A percentile compares a stretch with the other conserved stretches of the same genome.
These are phyloP conservation scores for Boletus bicolor DNA, from an alignment of 768 basidiomycete genomes.

Conservation along the genomic window DNA sequence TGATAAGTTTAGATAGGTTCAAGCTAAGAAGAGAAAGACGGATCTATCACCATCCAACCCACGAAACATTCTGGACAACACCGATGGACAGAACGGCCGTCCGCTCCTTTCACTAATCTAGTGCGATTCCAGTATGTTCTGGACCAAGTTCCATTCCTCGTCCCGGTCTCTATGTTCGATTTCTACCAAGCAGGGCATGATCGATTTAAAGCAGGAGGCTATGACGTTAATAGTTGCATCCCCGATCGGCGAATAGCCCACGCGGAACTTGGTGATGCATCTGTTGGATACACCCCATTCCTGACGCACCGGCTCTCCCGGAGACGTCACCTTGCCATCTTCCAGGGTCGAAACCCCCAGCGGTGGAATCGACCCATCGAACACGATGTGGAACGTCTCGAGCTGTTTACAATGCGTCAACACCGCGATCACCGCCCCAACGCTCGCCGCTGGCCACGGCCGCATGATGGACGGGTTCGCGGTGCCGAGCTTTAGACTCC, in stretches of 20 bases:
- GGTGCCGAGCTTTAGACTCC: constrained; percentile 16
- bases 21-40: background rate
- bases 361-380: constrained; percentile 13
- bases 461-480: background rate
- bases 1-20: background rate
- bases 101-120: background rate
- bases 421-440: constrained; percentile 13
- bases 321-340: background rate
- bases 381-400: constrained; percentile 16
- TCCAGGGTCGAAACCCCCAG: background rate
- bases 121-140: background rate
- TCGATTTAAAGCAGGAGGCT: constrained; percentile 9
- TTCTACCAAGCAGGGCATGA: constrained; percentile 12
- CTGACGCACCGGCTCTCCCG: background rate
- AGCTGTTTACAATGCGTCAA: constrained; percentile 11
- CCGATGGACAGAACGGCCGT: background rate
- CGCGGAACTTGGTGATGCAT: constrained; percentile 6
- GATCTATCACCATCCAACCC: background rate
- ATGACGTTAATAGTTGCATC: background rate
- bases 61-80: background rate
- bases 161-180: background rate
- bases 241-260: constrained; percentile 19
- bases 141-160: constrained; percentile 9
- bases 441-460: constrained; percentile 4
- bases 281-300: constrained; percentile 10